Conservation (phyloP, 345 rosid species). For the Laguncularia racemosa region DNA sequence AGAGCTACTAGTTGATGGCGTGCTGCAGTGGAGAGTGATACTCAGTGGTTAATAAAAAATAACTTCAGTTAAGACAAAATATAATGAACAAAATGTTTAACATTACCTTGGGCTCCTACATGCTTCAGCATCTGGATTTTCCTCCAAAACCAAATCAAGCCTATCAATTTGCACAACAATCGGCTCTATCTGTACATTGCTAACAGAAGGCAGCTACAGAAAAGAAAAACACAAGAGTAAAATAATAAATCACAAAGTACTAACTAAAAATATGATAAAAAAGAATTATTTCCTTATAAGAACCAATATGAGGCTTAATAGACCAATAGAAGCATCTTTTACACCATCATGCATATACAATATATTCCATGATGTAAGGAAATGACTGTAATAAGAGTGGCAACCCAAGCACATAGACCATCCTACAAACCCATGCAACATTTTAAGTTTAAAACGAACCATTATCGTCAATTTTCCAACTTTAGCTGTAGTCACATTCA, state of each 20-base stretch:
- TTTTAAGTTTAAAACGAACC: conserved; percentile 29
- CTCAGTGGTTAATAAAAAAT: not conserved
- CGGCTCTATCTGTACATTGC: conserved; percentile 87
- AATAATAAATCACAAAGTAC: not conserved
- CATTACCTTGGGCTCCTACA: conserved; percentile 54
- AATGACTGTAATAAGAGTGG: not conserved
- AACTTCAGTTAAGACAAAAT: not conserved
- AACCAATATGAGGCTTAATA: too few species aligned
- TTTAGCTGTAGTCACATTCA: conserved; percentile 80
- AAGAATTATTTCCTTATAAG: not conserved
- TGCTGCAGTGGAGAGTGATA: conserved; percentile 29
- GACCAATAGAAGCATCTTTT: too few species aligned
- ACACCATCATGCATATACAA: too few species aligned
- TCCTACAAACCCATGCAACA: not conserved
- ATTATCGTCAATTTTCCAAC: conserved; percentile 79
- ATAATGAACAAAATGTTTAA: not conserved
- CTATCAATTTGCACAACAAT: conserved; percentile 82
- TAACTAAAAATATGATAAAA: not conserved
- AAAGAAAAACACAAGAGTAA: conserved; percentile 1
- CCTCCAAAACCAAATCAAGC: conserved; percentile 96
- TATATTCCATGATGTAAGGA: too few species aligned
- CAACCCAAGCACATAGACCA: not conserved
- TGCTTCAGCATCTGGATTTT: conserved; percentile 63
- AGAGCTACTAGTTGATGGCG: conserved; percentile 48
- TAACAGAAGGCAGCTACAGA: conserved; percentile 75